phyloP scores from a whole-genome alignment of 2,329 filamentous ascomycete species.

The Colletotrichum tabaci region DNA sequence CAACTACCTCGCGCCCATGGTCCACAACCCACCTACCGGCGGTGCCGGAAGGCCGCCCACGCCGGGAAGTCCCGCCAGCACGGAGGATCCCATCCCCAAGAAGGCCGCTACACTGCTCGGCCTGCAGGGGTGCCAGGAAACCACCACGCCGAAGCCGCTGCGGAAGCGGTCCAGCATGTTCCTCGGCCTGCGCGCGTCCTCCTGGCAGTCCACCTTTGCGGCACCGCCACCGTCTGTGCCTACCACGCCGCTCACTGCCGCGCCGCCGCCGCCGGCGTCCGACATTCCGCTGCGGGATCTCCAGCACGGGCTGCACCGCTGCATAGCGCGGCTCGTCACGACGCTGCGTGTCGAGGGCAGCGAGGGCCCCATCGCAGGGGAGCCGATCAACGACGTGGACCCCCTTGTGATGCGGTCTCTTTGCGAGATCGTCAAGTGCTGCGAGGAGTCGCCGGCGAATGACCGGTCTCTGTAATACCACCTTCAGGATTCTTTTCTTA shows the following conservation, averaged over 20 bases:
- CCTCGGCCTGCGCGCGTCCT: slow-evolving; percentile 23
- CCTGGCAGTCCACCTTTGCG: slow-evolving; percentile 28
- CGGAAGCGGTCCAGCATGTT: slow-evolving; percentile 39
- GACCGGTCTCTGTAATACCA: slow-evolving; percentile 22
- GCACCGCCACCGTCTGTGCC: slow-evolving; percentile 9
- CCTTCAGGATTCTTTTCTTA: not conserved
- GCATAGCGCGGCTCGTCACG: slow-evolving; percentile 65
- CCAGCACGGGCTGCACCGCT: slow-evolving; percentile 64
- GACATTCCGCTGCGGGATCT: slow-evolving; percentile 60
- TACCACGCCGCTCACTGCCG: not conserved
- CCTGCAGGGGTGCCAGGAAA: slow-evolving; percentile 50
- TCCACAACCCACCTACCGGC: slow-evolving; percentile 3
- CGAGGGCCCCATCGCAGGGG: slow-evolving; percentile 25
- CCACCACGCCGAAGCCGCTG: slow-evolving; percentile 44
- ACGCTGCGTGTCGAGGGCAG: slow-evolving; percentile 55
- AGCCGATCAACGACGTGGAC: slow-evolving; percentile 51
- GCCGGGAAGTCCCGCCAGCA: slow-evolving; percentile 34
- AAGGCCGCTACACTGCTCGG: slow-evolving; percentile 69
- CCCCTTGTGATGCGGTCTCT: slow-evolving; percentile 57
- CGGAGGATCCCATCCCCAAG: slow-evolving; percentile 57
- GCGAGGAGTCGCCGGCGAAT: slow-evolving; percentile 36
- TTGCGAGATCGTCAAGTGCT: slow-evolving; percentile 58
- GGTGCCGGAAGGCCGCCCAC: slow-evolving; percentile 18
- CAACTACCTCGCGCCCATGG: slow-evolving; percentile 66
- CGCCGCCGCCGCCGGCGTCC: not conserved